Base-by-base conservation (phyloP, 2,329 filamentous ascomycete species). In the Trichoderma sp. region DNA sequence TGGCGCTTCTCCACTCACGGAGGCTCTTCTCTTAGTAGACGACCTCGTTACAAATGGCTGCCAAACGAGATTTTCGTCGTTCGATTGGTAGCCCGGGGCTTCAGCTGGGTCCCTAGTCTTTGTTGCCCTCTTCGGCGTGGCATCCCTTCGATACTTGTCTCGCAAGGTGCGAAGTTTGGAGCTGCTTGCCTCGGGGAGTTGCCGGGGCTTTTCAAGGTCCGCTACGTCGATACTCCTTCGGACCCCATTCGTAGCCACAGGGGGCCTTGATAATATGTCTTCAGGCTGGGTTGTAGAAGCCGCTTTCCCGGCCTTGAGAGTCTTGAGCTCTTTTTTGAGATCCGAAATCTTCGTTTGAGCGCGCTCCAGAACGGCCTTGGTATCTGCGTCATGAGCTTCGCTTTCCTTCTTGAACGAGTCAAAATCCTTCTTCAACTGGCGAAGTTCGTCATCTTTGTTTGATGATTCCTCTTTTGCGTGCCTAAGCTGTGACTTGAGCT, bases 271-370 rank as follows among this genome's bases (percentile, higher is more conserved):
- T 14, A 68, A 18, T 7, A 43, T 16, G 3, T 54, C 49, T 26
- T 34, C 43, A 6, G 77, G 77, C 39, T 75, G 74, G 21, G 70
- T 37, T 8, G 70, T 67, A 7, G 74, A 72, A 21, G 69, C 71
- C 16, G 71, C 52, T 5, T 69, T 68, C 4, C 49, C 34, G 7
- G 74, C 73, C 73, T 84, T 85, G 3, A 88, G 76, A 0, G 77
- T 77, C 69, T 80, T 81, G 49, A 88, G 76, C 71, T 87, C 84
- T 72, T 83, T 85, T 76, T 85, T 86, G 8, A 90, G 81, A 54
- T 85, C 82, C 10, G 82, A 78, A 69, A 89, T 87, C 76, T 87
- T 87, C 49, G 82, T 80, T 69, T 89, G 86, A 67, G 87, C 86
- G 71, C 83, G 84, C 65, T 85, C 82, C 55, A 89, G 72, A 2